Percentiles rank a stretch among this genome's conserved stretches.
Evolutionary conservation across 352 stramenopile species (phyloP).

Genomic region (Pythium dissotocum): DNA sequence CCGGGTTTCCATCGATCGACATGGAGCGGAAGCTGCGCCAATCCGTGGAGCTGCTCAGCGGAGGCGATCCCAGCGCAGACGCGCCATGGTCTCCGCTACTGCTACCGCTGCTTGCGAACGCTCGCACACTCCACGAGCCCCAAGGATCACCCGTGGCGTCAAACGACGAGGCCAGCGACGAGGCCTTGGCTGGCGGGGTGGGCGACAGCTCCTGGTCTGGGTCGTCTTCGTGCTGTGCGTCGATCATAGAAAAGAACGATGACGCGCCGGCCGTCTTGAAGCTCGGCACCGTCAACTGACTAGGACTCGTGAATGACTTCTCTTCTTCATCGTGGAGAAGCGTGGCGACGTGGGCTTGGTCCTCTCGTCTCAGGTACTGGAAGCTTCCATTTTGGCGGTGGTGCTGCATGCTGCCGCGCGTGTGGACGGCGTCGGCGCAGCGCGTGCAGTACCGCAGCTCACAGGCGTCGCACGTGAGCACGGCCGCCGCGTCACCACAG

Average conservation of each 20-base stretch:
- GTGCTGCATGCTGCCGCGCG: conserved; percentile 41
- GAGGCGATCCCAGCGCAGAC: conserved; percentile 11
- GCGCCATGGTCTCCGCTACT: conserved; percentile 17
- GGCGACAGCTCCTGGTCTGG: conserved; percentile 34
- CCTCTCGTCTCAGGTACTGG: neutral
- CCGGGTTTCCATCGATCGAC: conserved; percentile 37
- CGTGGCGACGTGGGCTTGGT: neutral
- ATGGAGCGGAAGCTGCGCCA: conserved; percentile 42
- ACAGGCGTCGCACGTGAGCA: conserved; percentile 45
- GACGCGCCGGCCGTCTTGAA: neutral
- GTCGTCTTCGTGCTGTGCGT: conserved; percentile 9
- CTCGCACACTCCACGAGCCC: conserved; percentile 40
- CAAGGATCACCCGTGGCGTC: conserved; percentile 36
- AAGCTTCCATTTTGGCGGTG: conserved; percentile 29
- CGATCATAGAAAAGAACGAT: conserved; percentile 2
- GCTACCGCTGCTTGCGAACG: conserved; percentile 22
- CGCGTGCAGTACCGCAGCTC: conserved; percentile 45
- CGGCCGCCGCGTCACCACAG: conserved; percentile 31
- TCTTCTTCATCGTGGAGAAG: conserved; percentile 9
- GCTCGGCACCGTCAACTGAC: neutral
- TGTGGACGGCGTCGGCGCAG: conserved; percentile 44
- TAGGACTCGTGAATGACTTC: neutral
- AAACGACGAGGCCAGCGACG: neutral
- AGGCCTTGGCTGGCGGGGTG: conserved; percentile 20
- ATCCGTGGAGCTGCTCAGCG: conserved; percentile 16